phyloP scores from a whole-genome alignment of 179 eudicot species.

The Carnegiea gigantea region DNA sequence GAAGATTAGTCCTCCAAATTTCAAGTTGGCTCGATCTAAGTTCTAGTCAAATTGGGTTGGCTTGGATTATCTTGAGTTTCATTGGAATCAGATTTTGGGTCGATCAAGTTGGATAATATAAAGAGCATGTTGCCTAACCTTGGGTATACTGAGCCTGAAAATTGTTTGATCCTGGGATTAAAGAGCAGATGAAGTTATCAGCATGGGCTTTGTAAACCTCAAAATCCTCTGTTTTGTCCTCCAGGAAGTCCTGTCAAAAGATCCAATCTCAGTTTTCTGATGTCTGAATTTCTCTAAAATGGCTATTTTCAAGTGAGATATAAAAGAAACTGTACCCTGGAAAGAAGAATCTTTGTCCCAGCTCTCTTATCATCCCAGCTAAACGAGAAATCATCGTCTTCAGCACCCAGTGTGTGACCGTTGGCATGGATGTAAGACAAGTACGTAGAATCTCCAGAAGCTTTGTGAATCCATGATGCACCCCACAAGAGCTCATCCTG shows the following conservation, averaged over 20 bases:
- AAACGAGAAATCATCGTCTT: slow-evolving; percentile 70
- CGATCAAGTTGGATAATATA: too few relatives aligned
- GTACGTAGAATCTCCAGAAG: slow-evolving; percentile 56
- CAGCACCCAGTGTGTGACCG: slow-evolving; percentile 71
- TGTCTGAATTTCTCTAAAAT: background rate
- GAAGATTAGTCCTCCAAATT: background rate
- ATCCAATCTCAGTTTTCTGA: background rate
- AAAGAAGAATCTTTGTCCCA: slow-evolving; percentile 77
- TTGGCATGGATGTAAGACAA: slow-evolving; percentile 67
- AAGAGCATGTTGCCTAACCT: slow-evolving; percentile 32
- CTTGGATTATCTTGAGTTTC: background rate
- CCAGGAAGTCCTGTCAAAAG: slow-evolving; percentile 56
- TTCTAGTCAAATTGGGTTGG: background rate
- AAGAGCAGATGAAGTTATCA: slow-evolving; percentile 78
- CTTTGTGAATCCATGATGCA: slow-evolving; percentile 86
- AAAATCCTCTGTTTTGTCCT: slow-evolving; percentile 48
- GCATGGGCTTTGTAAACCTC: slow-evolving; percentile 66
- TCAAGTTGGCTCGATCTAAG: background rate
- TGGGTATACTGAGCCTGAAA: slow-evolving; percentile 80
- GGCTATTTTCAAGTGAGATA: background rate
- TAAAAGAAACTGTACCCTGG: slow-evolving; percentile 45
- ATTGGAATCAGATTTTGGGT: background rate
- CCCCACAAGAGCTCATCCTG: slow-evolving; percentile 97
- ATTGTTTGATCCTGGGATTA: slow-evolving; percentile 61
- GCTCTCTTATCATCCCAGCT: slow-evolving; percentile 91